A percentile compares a stretch with the other conserved stretches of the same genome.
These are phyloP conservation scores for Phylloporus sp. DNA, from an alignment of 768 basidiomycete species.

Conservation along the genomic window DNA sequence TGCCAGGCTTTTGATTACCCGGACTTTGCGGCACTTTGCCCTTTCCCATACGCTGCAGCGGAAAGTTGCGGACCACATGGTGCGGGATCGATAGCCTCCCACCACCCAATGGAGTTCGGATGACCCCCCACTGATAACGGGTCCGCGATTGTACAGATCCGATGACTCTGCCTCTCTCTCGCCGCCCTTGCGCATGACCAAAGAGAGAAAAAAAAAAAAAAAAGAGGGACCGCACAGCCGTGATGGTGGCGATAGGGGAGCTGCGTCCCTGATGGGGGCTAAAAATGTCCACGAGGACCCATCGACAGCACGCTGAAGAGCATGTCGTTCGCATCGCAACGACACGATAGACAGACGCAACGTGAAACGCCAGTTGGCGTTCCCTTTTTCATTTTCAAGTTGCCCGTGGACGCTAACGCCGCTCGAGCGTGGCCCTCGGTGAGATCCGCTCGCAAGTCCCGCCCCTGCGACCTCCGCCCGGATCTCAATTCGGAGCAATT, in stretches of 20 bases:
- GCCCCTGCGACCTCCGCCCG: conserved; percentile 6
- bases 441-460: conserved; percentile 29
- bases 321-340: conserved; percentile 6
- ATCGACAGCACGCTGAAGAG: not conserved
- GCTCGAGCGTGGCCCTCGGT: conserved; percentile 15
- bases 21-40: conserved; percentile 26
- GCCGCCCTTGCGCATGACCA: not conserved
- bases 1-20: conserved; percentile 11
- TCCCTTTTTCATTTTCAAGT: not conserved
- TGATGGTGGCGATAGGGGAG: conserved; percentile 2
- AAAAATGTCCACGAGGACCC: not conserved
- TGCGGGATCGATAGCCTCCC: conserved; percentile 11
- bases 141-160: conserved; percentile 12
- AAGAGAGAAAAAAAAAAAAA: not conserved
- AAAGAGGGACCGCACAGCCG: not conserved
- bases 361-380: conserved; percentile 17
- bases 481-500: conserved; percentile 21
- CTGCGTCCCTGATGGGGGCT: not conserved
- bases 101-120: conserved; percentile 1
- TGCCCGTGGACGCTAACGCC: conserved; percentile 15
- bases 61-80: conserved; percentile 23
- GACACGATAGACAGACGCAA: not conserved
- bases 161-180: not conserved
- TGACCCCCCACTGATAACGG: conserved; percentile 10
- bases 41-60: conserved; percentile 10